phyloP scores from a whole-genome alignment of 139 green algal species.

The Edaphochlamys debaryana region DNA sequence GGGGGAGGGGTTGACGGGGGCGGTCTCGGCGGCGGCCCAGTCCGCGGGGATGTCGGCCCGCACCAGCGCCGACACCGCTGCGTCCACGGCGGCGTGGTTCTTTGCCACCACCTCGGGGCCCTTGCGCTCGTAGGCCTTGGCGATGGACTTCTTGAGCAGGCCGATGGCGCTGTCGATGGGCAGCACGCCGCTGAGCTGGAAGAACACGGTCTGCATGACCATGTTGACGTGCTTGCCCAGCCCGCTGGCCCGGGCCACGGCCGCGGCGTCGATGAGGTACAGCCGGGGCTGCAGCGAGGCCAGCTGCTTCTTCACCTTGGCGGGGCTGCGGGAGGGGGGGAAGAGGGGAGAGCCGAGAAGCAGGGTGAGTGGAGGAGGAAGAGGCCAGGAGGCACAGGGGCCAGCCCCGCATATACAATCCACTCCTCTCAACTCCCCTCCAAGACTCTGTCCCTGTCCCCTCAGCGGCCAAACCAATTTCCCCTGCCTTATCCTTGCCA shows the following conservation, averaged over 20 bases:
- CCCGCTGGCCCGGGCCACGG: conserved; percentile 49
- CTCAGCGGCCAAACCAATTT: no score
- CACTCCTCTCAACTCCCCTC: no score
- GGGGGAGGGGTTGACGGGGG: conserved; percentile 6
- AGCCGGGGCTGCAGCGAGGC: conserved; percentile 41
- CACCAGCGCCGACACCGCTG: conserved; percentile 44
- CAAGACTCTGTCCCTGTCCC: no score
- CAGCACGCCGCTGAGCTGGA: conserved; percentile 63
- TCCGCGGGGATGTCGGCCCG: conserved; percentile 52
- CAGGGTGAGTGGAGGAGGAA: no score
- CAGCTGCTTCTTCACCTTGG: conserved; percentile 45
- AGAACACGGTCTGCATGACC: conserved; percentile 77
- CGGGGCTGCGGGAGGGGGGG: no score
- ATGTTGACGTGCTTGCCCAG: conserved; percentile 74
- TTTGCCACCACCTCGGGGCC: conserved; percentile 59
- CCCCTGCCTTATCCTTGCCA: no score
- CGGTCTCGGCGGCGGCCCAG: conserved; percentile 40
- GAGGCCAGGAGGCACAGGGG: no score
- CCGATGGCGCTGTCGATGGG: conserved; percentile 61
- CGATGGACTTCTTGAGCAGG: conserved; percentile 70
- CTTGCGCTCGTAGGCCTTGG: conserved; percentile 70
- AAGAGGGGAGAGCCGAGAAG: no score
- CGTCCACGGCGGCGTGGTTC: conserved; percentile 66
- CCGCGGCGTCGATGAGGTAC: conserved; percentile 57
- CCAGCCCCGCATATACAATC: no score